Base-by-base conservation (phyloP, 768 basidiomycete genomes). In the Tephrocybe sp. region DNA sequence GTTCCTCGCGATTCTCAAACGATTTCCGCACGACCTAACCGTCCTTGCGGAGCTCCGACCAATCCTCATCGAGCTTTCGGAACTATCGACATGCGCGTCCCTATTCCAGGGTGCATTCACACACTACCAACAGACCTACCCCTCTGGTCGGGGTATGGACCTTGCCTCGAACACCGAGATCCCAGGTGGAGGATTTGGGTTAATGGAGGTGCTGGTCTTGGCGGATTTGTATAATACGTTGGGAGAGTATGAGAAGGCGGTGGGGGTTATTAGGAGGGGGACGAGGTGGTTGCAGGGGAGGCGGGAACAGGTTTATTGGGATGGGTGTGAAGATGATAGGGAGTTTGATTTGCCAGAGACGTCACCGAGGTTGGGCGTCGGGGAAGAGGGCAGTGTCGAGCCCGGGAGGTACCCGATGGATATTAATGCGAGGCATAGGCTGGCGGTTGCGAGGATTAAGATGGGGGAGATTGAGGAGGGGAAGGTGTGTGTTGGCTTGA, bases 231-330 rank as follows among this genome's bases (percentile, higher is more conserved):
- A 90, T 59, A 86, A 92, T 56, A 78, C 81, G 0, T 71, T 86
- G 23, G 83, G 80, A 1, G 81, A 90, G 53, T 76, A 88, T 59
- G 83, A 84, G 30, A 73, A 78, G 36, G 89, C 88, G 0, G 71
- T 93, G 14, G 74, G 80, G 11, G 78, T 82, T 1, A 84, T 96
- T 45, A 77, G 88, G 41, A 75, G 73, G 45, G 95, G 94, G 1
- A 86, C 81, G 45, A 72, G 96, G 48, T 98, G 96, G 96, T 67
- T 98, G n/a, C 92, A 98, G 65, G 91, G 92, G 0, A 73, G 96
- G 26, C 72, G 69, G 26, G 72, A 79, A 40, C 86, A 88, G 62
- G 76, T 73, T 48, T 84, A 86, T 51, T 98, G 94, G 93, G 90
- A 93, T 57, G 65, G 77, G 18, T 80, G 84, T 48, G 80, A 79